Conservation (phyloP, 1,284 basidiomycete species). For the Boletus hoseneyae region DNA sequence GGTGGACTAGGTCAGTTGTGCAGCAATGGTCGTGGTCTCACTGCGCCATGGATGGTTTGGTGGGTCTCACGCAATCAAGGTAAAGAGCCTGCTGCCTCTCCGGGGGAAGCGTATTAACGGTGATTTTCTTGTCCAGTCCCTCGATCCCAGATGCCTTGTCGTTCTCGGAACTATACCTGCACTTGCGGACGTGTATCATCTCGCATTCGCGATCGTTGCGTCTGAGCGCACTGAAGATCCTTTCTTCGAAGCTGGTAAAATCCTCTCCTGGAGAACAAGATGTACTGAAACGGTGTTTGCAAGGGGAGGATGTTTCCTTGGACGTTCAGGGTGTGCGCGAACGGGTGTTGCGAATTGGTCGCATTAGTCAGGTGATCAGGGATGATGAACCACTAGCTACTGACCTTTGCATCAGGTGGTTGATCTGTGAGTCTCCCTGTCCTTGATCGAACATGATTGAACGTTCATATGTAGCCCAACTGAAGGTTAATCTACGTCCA, state of each 20-base stretch:
- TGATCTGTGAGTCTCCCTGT: slow-evolving; percentile 48
- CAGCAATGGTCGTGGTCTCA: slow-evolving; percentile 59
- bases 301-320: slow-evolving; percentile 71
- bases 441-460: not conserved
- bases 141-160: slow-evolving; percentile 26
- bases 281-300: slow-evolving; percentile 61
- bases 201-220: slow-evolving; percentile 60
- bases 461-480: slow-evolving; percentile 56
- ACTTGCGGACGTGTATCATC: slow-evolving; percentile 45
- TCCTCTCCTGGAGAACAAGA: slow-evolving; percentile 47
- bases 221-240: slow-evolving; percentile 52
- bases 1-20: slow-evolving; percentile 46
- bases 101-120: not conserved
- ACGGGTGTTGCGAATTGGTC: slow-evolving; percentile 68
- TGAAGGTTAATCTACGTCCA: slow-evolving; percentile 89
- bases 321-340: slow-evolving; percentile 81
- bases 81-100: slow-evolving; percentile 24
- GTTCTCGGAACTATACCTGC: slow-evolving; percentile 47
- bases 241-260: slow-evolving; percentile 44
- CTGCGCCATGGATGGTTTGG: slow-evolving; percentile 51
- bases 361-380: slow-evolving; percentile 52
- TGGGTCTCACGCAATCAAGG: slow-evolving; percentile 49
- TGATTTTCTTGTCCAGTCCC: slow-evolving; percentile 12
- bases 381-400: slow-evolving; percentile 52
- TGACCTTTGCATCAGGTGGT: slow-evolving; percentile 59